Conservation (phyloP, 352 stramenopile species). For the Elongisporangium prolatum region DNA sequence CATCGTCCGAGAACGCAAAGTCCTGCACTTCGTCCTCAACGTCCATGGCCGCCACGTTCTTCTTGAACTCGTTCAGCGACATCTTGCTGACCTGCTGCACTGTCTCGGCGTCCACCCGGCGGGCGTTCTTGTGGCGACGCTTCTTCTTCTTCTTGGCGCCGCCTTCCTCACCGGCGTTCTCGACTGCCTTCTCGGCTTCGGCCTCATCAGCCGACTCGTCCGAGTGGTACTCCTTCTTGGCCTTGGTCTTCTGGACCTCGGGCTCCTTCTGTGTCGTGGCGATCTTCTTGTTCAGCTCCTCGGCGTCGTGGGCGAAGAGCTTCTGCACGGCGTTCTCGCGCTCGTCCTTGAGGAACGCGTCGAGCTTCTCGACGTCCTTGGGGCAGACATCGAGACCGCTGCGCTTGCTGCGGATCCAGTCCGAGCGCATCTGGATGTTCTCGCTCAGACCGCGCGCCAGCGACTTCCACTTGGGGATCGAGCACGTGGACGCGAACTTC, state of each 20-base stretch:
- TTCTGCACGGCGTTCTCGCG: slow-evolving; percentile 84
- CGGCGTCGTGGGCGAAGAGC: slow-evolving; percentile 72
- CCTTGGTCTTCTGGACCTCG: slow-evolving; percentile 7
- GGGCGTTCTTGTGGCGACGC: slow-evolving; percentile 24
- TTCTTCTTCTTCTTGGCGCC: slow-evolving; percentile 36
- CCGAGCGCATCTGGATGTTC: slow-evolving; percentile 65
- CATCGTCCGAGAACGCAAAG: slow-evolving; percentile 73
- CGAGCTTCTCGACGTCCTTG: slow-evolving; percentile 80
- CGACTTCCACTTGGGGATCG: slow-evolving; percentile 77
- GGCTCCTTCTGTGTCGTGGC: slow-evolving; percentile 28
- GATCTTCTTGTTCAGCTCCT: slow-evolving; percentile 67
- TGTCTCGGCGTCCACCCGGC: slow-evolving; percentile 53
- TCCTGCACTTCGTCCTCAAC: slow-evolving; percentile 71
- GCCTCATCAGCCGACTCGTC: slow-evolving; percentile 29
- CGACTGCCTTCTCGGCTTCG: slow-evolving; percentile 30
- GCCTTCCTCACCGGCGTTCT: slow-evolving; percentile 12
- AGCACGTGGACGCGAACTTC: slow-evolving; percentile 85
- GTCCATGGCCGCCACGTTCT: slow-evolving; percentile 67
- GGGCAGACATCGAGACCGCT: slow-evolving; percentile 87
- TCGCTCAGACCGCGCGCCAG: slow-evolving; percentile 55
- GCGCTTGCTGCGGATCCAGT: slow-evolving; percentile 89
- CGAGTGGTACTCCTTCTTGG: slow-evolving; percentile 18
- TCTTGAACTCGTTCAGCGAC: slow-evolving; percentile 79
- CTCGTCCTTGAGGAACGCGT: slow-evolving; percentile 76
- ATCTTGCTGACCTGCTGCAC: slow-evolving; percentile 75